A percentile compares a stretch with the other conserved stretches of the same genome.
These are phyloP conservation scores for Physcomitrellopsis africana DNA, from an alignment of 225 moss, liverwort and hornwort species.

Conservation along the genomic window DNA sequence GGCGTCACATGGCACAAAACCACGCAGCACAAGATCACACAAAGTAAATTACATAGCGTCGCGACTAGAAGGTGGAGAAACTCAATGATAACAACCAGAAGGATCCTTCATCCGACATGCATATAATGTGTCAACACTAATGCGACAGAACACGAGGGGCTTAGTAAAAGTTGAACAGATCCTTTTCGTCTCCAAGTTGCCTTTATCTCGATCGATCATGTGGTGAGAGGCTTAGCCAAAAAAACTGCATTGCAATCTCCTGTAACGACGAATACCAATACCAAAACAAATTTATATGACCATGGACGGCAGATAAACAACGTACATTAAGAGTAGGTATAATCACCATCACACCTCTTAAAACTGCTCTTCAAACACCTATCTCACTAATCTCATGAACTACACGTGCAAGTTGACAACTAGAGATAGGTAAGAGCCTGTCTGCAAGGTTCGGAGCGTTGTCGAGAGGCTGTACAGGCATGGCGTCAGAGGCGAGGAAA, in stretches of 20 bases:
- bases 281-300: not conserved
- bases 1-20: no score
- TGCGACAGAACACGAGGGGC: not conserved
- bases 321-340: not conserved
- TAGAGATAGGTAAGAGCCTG: no score
- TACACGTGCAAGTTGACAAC: no score
- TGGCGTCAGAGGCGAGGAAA: constrained; percentile 1
- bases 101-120: constrained; percentile 1
- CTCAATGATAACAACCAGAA: not conserved
- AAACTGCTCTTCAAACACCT: no score
- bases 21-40: not conserved
- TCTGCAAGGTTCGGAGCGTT: no score
- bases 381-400: no score
- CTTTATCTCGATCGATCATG: not conserved
- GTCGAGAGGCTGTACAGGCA: not conserved
- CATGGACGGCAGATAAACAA: not conserved
- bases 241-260: not conserved
- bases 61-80: not conserved
- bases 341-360: not conserved
- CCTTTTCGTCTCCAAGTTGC: not conserved
- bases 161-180: not conserved
- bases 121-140: not conserved
- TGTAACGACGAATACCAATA: not conserved
- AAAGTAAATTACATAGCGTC: not conserved
- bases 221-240: not conserved